phyloP scores from a whole-genome alignment of 768 basidiomycete genomes.

The Pulveroboletus sp. region DNA sequence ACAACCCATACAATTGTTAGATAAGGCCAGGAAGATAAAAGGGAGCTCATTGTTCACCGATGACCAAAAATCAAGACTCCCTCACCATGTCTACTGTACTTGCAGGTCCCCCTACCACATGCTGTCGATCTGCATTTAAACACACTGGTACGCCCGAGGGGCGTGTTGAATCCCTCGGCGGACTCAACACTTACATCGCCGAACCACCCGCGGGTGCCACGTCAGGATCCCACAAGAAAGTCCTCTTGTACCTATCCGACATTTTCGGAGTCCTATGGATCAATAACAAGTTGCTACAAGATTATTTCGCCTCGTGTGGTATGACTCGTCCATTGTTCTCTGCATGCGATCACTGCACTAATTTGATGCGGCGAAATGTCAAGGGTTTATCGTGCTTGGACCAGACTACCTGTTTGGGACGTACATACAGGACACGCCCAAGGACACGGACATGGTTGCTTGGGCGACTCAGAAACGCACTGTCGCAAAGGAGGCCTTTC shows the following conservation, averaged over 20 bases:
- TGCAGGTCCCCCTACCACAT: slow-evolving; percentile 43
- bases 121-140: slow-evolving; percentile 49
- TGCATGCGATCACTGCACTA: background rate
- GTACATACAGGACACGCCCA: slow-evolving; percentile 35
- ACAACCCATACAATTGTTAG: no score
- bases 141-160: slow-evolving; percentile 50
- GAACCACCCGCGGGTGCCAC: slow-evolving; percentile 35
- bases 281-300: slow-evolving; percentile 44
- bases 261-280: slow-evolving; percentile 51
- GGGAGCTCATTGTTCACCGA: no score
- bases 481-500: slow-evolving; percentile 38
- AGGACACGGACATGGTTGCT: slow-evolving; percentile 26
- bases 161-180: slow-evolving; percentile 41
- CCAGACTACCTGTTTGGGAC: slow-evolving; percentile 62
- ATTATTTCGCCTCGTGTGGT: slow-evolving; percentile 48
- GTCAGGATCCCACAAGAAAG: slow-evolving; percentile 33
- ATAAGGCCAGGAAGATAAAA: no score
- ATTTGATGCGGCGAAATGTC: no score
- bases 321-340: background rate
- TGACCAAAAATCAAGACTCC: no score
- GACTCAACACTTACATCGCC: slow-evolving; percentile 52
- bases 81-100: slow-evolving; percentile 26
- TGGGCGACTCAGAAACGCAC: slow-evolving; percentile 40
- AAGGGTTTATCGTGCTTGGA: slow-evolving; percentile 57
- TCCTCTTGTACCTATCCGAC: slow-evolving; percentile 58